Evolutionary conservation across 2,329 filamentous ascomycete species (phyloP).

Genomic region (Macrophomina pseudophaseolina): DNA sequence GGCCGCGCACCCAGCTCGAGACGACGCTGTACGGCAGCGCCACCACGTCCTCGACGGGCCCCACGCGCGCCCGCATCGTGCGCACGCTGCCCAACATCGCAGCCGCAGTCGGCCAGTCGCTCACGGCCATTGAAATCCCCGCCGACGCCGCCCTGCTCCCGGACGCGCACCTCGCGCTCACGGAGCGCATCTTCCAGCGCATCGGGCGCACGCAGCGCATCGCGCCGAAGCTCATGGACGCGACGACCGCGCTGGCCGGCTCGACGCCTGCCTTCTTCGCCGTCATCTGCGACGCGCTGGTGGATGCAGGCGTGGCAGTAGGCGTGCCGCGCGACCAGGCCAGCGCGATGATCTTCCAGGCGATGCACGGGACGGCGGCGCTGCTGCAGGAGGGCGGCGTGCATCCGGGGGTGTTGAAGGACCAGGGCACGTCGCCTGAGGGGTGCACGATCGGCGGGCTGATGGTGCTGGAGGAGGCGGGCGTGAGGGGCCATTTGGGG

Average conservation of each 20-base stretch:
- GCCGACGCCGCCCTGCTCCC: conserved; percentile 32
- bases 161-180: conserved; percentile 29
- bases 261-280: conserved; percentile 42
- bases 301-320: conserved; percentile 39
- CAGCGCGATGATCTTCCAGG: conserved; percentile 39
- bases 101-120: conserved; percentile 50
- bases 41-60: background rate
- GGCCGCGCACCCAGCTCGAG: conserved; percentile 50
- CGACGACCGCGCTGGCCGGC: conserved; percentile 37
- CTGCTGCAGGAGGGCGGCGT: conserved; percentile 38
- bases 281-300: conserved; percentile 39
- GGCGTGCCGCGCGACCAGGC: conserved; percentile 36
- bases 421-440: conserved; percentile 39
- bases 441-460: conserved; percentile 42
- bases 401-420: conserved; percentile 36
- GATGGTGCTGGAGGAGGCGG: conserved; percentile 41
- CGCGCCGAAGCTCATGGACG: conserved; percentile 35
- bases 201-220: conserved; percentile 35
- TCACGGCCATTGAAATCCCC: conserved; percentile 42
- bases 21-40: conserved; percentile 40
- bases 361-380: conserved; percentile 38
- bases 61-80: conserved; percentile 40
- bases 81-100: conserved; percentile 54
- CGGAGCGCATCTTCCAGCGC: conserved; percentile 33
- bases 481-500: conserved; percentile 36